A percentile compares a stretch with the other conserved stretches of the same genome.
These are phyloP conservation scores for Asterionellopsis glacialis DNA, from an alignment of 108 stramenopile genomes.

Conservation along the genomic window DNA sequence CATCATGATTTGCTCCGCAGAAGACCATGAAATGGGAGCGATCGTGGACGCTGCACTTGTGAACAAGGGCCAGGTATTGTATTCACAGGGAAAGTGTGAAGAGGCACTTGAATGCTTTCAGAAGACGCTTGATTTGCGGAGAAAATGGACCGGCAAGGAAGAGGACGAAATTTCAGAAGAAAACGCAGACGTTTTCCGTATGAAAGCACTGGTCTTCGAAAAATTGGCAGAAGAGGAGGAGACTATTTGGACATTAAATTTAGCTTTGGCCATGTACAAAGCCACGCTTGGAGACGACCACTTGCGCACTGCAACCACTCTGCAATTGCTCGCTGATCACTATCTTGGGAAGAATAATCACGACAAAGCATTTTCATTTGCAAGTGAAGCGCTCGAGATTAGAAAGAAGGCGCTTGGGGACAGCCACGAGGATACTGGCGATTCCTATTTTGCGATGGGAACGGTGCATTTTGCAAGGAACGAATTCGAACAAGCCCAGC, in stretches of 20 bases:
- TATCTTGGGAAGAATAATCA: conserved; percentile 29
- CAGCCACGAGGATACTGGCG: conserved; percentile 22
- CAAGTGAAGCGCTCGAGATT: conserved; percentile 30
- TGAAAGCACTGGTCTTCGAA: conserved; percentile 22
- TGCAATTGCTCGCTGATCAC: conserved; percentile 31
- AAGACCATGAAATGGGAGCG: conserved; percentile 19
- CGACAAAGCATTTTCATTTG: conserved; percentile 35
- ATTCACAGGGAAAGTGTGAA: conserved; percentile 13
- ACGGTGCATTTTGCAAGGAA: conserved; percentile 31
- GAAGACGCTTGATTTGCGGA: conserved; percentile 22
- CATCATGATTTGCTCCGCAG: conserved; percentile 12
- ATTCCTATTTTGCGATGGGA: conserved; percentile 35
- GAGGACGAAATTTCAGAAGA: conserved; percentile 19
- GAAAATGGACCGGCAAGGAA: conserved; percentile 10
- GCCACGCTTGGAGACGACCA: conserved; percentile 36
- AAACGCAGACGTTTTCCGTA: conserved; percentile 20
- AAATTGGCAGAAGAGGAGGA: conserved; percentile 17
- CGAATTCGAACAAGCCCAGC: conserved; percentile 25
- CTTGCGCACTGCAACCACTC: conserved; percentile 17
- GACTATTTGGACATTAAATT: conserved; percentile 21
- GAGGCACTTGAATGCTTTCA: conserved; percentile 31
- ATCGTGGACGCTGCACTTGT: conserved; percentile 19
- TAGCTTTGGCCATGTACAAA: conserved; percentile 34
- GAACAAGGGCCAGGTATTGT: conserved; percentile 21
- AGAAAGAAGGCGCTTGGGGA: conserved; percentile 21